Evolutionary conservation across 768 basidiomycete genomes (phyloP), one percentile per base, ranked within the genome.

Genomic region (Calvatia gigantea): DNA sequence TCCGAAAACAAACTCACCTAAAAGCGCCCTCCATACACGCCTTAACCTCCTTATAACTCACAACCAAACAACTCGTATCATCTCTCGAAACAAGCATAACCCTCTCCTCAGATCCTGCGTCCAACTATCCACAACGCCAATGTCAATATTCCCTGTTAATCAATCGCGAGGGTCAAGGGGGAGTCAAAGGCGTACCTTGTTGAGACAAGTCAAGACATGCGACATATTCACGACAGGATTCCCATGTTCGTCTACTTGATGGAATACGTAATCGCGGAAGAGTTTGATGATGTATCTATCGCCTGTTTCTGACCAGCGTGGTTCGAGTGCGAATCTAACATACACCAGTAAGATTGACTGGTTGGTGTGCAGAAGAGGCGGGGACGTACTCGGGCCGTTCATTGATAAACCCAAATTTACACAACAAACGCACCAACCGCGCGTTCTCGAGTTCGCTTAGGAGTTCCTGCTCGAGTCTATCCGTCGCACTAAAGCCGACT

Each of bases 371-470:
- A 41, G 14, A 46, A 32, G 21, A 53, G 32, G 29, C 41, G 45
- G 31, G 15, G 5, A 80, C 91, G 53, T 66, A 98, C 94, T 98
- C 97, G 2, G 97, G 96, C n/a, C 97, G 81, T 67, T 99, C 97
- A 68, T 98, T 98, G 74, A 99, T 98, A 70, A 99, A 98, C 0
- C 94, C 94, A 62, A 99, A 87, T 73, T 98, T 99, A 69, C 86
- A 86, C 58, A 98, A 73, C 47, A 98, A 70, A 45, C 97, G 80
- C 28, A 98, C 89, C 8, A 98, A 76, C 25, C 97, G 80, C 0
- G 89, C 94, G 64, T 99, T 98, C 75, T 98, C 97, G 19, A 98
- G 77, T 67, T 98, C 96, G 37, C 86, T 81, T 71, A 86, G 78
- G 32, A 98, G 76, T 61, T 98, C 91, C 14, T 79, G 76, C 67